Evolutionary conservation across 495 filamentous ascomycete species (phyloP), one percentile per base, ranked within the genome.

Genomic region (Tuber umbilicatum): DNA sequence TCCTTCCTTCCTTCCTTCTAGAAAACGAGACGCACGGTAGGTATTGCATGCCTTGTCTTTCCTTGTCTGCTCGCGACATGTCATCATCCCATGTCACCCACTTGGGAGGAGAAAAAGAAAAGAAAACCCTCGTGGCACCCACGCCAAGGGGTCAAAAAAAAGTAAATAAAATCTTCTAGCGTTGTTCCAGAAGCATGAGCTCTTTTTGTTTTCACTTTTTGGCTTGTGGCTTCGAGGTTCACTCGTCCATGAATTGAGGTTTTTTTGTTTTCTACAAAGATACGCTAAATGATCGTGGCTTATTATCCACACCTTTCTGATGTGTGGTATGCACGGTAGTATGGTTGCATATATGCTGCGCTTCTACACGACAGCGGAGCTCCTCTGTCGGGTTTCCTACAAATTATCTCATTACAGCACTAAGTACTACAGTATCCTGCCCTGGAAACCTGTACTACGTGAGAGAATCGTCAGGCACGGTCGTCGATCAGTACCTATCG

Each of bases 121-220:
- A 35, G 5, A 64, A 35, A 64, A 17, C 55, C 55, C 27, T n/a
- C 45, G 35, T n/a, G 40, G 38, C 60, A 38, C 16, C 35, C 35
- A 60, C n/a, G 67, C 12, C 41, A 70, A 35, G 64, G 69, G 69
- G 31, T 27, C 72, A 45, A 43, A 41, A 17, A 38, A 35, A 70
- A 69, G 73, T 64, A 68, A 74, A 71, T 69, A 55, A 31, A 70
- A 40, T 19, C 72, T 72, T 74, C 75, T 68, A 67, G 73, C 69
- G 42, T 40, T 31, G 60, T 75, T 77, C 70, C 70, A 72, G 75
- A 79, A 78, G 39, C 43, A 72, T 78, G 73, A 74, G 76, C 45
- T 71, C 31, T 60, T 60, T 60, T 60, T 50, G 21, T 70, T 2
- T 19, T 19, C 14, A 19, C 43, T 64, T 73, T 7, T 39, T 55